Evolutionary conservation across 495 filamentous ascomycete genomes (phyloP).

Genomic region (Physcia stellaris): DNA sequence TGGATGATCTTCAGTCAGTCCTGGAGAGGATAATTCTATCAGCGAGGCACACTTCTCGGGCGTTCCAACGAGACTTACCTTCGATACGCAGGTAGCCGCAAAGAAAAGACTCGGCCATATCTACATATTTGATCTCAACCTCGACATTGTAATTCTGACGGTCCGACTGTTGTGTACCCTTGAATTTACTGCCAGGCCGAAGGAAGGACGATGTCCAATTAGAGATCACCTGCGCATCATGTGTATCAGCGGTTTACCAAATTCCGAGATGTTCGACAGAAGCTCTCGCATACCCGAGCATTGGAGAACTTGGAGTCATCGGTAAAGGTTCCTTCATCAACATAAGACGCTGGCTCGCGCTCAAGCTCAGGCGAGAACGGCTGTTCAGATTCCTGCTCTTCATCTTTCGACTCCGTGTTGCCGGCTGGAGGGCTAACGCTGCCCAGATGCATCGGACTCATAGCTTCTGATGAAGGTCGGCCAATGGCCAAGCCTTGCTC

Average conservation of each 20-base stretch:
- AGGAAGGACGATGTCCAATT: slow-evolving; percentile 66
- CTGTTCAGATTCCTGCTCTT: no score
- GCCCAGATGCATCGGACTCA: no score
- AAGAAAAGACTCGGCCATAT: slow-evolving; percentile 86
- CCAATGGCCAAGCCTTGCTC: no score
- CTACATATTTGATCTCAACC: slow-evolving; percentile 93
- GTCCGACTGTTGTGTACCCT: slow-evolving; percentile 84
- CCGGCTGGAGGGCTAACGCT: no score
- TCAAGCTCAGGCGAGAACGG: no score
- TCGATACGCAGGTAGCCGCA: slow-evolving; percentile 94
- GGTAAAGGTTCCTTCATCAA: no score
- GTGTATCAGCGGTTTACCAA: not conserved
- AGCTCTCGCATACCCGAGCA: no score
- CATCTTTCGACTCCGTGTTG: no score
- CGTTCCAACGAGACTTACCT: slow-evolving; percentile 42
- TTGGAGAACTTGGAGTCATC: no score
- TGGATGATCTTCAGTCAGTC: slow-evolving; percentile 87
- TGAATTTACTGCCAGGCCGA: slow-evolving; percentile 76
- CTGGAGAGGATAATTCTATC: slow-evolving; percentile 31
- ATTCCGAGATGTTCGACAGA: not conserved
- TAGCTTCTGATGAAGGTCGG: no score
- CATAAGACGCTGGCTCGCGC: no score
- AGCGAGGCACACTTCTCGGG: not conserved
- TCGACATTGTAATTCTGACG: slow-evolving; percentile 85
- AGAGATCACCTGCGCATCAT: slow-evolving; percentile 17